Evolutionary conservation across 1,284 basidiomycete species (phyloP).

Genomic region (Papiliotrema nemorosa): DNA sequence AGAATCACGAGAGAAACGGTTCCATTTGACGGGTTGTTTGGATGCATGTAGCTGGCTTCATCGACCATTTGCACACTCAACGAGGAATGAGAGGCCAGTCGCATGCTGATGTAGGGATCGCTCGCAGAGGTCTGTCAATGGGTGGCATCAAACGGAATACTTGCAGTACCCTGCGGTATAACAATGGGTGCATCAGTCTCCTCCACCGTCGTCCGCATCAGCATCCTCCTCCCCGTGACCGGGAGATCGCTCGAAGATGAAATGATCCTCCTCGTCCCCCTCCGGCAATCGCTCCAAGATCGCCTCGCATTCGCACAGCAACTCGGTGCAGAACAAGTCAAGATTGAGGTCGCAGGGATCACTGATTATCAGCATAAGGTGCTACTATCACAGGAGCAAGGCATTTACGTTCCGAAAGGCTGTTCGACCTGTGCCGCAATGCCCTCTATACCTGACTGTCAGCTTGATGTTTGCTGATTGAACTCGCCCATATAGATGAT

Average conservation of each 20-base stretch:
- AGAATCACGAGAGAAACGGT: too few species aligned
- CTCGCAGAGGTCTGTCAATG: too few species aligned
- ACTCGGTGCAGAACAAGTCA: constrained; percentile 78
- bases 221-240: constrained; percentile 17
- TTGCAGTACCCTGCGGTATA: too few species aligned
- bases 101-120: too few species aligned
- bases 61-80: too few species aligned
- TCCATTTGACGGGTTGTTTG: not conserved
- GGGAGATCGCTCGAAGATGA: constrained; percentile 13
- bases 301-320: constrained; percentile 76
- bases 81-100: too few species aligned
- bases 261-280: constrained; percentile 51
- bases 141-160: too few species aligned
- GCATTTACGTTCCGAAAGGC: constrained; percentile 56
- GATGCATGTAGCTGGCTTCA: constrained; percentile 5
- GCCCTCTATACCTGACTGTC: constrained; percentile 61
- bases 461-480: not conserved
- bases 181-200: too few species aligned
- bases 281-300: constrained; percentile 73
- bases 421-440: constrained; percentile 89
- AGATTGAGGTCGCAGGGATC: constrained; percentile 32
- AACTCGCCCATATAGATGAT: constrained; percentile 79
- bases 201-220: constrained; percentile 25
- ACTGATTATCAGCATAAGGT: constrained; percentile 54
- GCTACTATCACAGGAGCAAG: not conserved